These are phyloP conservation scores for Leishmania aethiopica DNA, from an alignment of 208 protist genomes.

Conservation along the genomic window DNA sequence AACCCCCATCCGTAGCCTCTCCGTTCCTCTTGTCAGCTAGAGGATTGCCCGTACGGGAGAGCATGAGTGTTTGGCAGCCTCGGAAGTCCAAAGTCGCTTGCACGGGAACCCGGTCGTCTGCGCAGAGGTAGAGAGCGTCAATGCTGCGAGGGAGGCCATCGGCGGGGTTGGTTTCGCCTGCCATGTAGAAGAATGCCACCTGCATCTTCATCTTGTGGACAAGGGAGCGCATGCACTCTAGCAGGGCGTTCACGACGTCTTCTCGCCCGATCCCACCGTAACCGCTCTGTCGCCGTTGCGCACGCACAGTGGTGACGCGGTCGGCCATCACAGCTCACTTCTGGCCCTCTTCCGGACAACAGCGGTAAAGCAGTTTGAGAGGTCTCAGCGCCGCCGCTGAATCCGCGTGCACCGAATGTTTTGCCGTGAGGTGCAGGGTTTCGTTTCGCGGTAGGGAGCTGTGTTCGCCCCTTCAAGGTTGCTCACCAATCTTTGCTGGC, in stretches of 20 bases:
- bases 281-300: conserved; percentile 4
- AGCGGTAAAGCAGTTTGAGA: neutral
- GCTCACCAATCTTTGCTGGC: neutral
- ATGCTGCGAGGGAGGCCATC: conserved; percentile 14
- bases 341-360: neutral
- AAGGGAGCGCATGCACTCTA: conserved; percentile 8
- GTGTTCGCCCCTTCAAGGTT: neutral
- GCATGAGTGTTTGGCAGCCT: neutral
- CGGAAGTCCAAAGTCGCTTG: neutral
- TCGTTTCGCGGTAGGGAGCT: neutral
- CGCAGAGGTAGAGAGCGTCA: neutral
- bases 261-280: conserved; percentile 14
- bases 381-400: neutral
- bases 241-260: conserved; percentile 16
- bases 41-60: neutral
- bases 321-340: conserved; percentile 13
- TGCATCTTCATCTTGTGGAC: conserved; percentile 5
- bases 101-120: neutral
- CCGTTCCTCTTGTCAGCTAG: neutral
- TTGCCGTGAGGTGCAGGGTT: neutral
- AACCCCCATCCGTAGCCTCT: neutral
- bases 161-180: conserved; percentile 15
- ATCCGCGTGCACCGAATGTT: neutral
- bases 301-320: conserved; percentile 9
- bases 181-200: conserved; percentile 21